Conservation (phyloP, 2,329 filamentous ascomycete genomes). For the Fusarium bactridioides region DNA sequence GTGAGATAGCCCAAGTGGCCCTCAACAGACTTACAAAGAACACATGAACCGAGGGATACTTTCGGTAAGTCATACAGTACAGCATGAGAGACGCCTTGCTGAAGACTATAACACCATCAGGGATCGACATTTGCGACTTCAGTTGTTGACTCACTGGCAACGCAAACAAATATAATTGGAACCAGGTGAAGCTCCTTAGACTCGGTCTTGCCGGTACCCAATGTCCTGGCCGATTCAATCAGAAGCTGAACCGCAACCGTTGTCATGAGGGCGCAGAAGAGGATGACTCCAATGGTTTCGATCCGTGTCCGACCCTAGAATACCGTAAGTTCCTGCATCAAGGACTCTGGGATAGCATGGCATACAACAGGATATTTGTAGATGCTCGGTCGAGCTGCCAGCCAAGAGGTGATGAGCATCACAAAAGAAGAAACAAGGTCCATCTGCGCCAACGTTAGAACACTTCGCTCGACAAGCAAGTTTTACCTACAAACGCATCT, state of each 20-base stretch:
- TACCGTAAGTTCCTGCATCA: not conserved
- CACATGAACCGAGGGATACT: not conserved
- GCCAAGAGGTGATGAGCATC: not conserved
- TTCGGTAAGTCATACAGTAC: not conserved
- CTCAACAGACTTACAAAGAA: not conserved
- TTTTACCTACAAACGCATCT: not conserved
- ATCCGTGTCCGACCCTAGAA: not conserved
- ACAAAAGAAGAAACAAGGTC: not conserved
- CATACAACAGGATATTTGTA: not conserved
- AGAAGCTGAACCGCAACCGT: not conserved
- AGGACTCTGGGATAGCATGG: not conserved
- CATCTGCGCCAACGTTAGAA: not conserved
- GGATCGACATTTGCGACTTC: not conserved
- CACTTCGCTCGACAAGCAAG: fast-evolving
- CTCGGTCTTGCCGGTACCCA: not conserved
- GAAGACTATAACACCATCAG: not conserved
- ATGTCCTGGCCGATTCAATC: not conserved
- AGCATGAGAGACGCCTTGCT: not conserved
- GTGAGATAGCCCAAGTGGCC: not conserved
- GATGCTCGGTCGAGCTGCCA: not conserved
- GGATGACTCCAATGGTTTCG: not conserved
- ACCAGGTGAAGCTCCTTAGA: not conserved
- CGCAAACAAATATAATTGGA: not conserved
- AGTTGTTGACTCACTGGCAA: not conserved
- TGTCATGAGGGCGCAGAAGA: not conserved